Evolutionary conservation across 2,329 filamentous ascomycete genomes (phyloP).

Genomic region (Lasiodiplodia citricola): DNA sequence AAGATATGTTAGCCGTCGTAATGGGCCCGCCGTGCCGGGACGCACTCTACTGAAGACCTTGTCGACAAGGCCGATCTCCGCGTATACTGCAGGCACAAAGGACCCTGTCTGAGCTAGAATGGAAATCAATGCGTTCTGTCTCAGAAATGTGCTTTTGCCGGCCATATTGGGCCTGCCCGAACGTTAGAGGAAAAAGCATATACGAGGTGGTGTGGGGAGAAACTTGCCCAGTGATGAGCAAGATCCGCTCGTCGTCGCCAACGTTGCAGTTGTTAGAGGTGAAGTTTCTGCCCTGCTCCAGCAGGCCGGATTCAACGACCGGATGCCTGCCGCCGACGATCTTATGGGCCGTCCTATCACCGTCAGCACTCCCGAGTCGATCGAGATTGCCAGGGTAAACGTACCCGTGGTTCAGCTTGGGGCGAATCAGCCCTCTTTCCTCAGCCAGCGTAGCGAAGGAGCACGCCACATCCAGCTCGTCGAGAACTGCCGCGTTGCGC

Average conservation of each 20-base stretch:
- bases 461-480: constrained; percentile 89
- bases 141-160: constrained; percentile 93
- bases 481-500: constrained; percentile 86
- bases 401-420: constrained; percentile 65
- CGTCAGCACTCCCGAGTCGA: not conserved
- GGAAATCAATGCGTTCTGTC: constrained; percentile 93
- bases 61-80: constrained; percentile 89
- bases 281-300: constrained; percentile 79
- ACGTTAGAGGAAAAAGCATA: constrained; percentile 21
- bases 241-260: constrained; percentile 74
- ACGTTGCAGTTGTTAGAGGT: constrained; percentile 85
- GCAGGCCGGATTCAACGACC: constrained; percentile 84
- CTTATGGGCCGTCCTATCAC: constrained; percentile 62
- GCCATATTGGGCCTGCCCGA: constrained; percentile 82
- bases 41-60: constrained; percentile 81
- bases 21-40: not conserved
- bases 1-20: constrained; percentile 1
- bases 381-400: not conserved
- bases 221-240: constrained; percentile 65
- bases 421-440: constrained; percentile 73
- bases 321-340: constrained; percentile 89
- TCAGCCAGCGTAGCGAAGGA: constrained; percentile 81
- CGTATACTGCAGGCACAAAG: constrained; percentile 88
- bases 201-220: not conserved
- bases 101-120: constrained; percentile 92